Evolutionary conservation across 2,329 filamentous ascomycete species (phyloP).

Genomic region (Apiospora aurea): DNA sequence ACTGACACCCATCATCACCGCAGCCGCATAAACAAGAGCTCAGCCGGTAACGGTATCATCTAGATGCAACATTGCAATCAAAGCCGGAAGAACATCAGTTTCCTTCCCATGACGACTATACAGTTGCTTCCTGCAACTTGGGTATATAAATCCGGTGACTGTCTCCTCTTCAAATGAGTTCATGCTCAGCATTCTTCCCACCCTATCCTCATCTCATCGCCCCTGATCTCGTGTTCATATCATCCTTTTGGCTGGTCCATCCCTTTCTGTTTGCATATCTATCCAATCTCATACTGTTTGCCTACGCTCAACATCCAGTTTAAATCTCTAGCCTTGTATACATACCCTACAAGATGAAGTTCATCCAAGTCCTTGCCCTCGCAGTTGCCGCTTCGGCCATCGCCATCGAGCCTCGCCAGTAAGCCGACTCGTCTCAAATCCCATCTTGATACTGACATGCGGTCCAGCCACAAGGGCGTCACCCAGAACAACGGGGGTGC

Average conservation of each 20-base stretch:
- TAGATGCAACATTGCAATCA: not conserved
- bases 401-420: conserved; percentile 26
- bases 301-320: not conserved
- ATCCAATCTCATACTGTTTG: not conserved
- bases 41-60: not conserved
- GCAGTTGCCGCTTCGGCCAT: conserved; percentile 25
- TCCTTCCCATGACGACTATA: too few relatives aligned
- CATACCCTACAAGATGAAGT: conserved; percentile 25
- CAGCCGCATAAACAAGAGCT: not conserved
- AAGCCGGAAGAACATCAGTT: too few relatives aligned
- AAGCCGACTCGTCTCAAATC: not conserved
- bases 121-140: too few relatives aligned
- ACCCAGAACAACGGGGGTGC: not conserved
- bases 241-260: not conserved
- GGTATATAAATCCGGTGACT: not conserved
- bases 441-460: not conserved
- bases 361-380: conserved; percentile 24
- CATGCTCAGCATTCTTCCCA: not conserved
- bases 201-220: not conserved
- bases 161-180: not conserved
- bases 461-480: not conserved
- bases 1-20: too few relatives aligned
- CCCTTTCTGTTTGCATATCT: not conserved
- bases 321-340: not conserved
- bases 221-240: not conserved